phyloP scores from a whole-genome alignment of 2,329 filamentous ascomycete genomes.

The Cercospora sojina region DNA sequence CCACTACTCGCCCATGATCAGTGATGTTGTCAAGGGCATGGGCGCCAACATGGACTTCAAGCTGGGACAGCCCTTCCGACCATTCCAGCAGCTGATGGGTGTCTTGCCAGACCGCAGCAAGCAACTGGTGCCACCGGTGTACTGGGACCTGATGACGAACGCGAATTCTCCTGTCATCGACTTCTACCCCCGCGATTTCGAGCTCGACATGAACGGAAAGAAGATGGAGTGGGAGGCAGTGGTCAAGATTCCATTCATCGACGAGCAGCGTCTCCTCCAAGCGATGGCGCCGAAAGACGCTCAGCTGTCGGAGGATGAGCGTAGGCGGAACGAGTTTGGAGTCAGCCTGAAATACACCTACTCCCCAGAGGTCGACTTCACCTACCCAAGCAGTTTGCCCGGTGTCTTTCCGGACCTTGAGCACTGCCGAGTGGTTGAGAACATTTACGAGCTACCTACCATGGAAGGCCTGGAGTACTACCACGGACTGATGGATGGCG shows the following conservation, averaged over 20 bases:
- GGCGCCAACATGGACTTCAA: constrained; percentile 86
- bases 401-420: constrained; percentile 87
- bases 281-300: constrained; percentile 86
- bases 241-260: constrained; percentile 98
- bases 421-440: constrained; percentile 88
- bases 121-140: constrained; percentile 83
- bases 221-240: constrained; percentile 99
- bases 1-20: constrained; percentile 97
- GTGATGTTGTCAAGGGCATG: constrained; percentile 86
- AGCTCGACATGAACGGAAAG: constrained; percentile 98
- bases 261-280: constrained; percentile 77
- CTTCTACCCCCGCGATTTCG: constrained; percentile 96
- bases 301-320: constrained; percentile 74
- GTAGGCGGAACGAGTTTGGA: constrained; percentile 82
- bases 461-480: constrained; percentile 86
- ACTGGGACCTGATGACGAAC: constrained; percentile 90
- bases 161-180: constrained; percentile 90
- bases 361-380: constrained; percentile 71
- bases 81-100: constrained; percentile 97
- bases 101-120: constrained; percentile 97
- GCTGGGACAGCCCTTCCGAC: constrained; percentile 90
- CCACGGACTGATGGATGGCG: constrained; percentile 79
- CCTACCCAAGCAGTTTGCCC: constrained; percentile 82
- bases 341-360: constrained; percentile 92
- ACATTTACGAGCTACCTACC: constrained; percentile 90